Evolutionary conservation across 2,329 filamentous ascomycete species (phyloP).

Genomic region (Diplodia sapinea): DNA sequence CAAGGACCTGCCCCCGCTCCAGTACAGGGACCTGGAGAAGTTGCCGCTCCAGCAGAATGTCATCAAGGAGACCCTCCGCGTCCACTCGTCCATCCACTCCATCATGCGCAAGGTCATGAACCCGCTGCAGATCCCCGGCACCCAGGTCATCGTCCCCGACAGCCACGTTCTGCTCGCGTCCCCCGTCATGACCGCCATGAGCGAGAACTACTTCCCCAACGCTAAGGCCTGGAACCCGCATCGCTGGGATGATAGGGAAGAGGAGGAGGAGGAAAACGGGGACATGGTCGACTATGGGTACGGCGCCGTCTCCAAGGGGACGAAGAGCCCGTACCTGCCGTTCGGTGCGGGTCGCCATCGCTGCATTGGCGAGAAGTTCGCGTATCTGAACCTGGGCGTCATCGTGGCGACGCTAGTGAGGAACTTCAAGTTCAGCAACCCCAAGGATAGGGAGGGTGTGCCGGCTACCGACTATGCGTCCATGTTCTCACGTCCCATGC

Average conservation of each 20-base stretch:
- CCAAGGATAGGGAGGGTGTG: constrained; percentile 67
- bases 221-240: constrained; percentile 81
- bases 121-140: constrained; percentile 79
- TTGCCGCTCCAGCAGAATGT: constrained; percentile 78
- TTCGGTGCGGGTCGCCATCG: constrained; percentile 88
- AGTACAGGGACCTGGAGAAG: constrained; percentile 74
- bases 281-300: constrained; percentile 86
- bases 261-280: constrained; percentile 62
- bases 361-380: constrained; percentile 93
- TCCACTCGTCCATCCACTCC: constrained; percentile 86
- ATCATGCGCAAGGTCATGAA: constrained; percentile 86
- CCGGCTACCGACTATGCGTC: constrained; percentile 66
- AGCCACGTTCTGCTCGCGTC: constrained; percentile 78
- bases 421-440: constrained; percentile 74
- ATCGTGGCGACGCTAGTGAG: constrained; percentile 76
- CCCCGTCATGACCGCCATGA: constrained; percentile 74
- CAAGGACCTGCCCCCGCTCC: constrained; percentile 65
- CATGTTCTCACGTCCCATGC: constrained; percentile 9
- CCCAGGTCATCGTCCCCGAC: constrained; percentile 76
- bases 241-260: constrained; percentile 74
- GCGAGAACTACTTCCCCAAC: constrained; percentile 75
- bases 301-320: constrained; percentile 83
- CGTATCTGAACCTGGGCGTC: constrained; percentile 82
- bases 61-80: constrained; percentile 83
- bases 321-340: constrained; percentile 82